Base-by-base conservation (phyloP, 2,329 filamentous ascomycete species). In the Ophiostoma piceae region DNA sequence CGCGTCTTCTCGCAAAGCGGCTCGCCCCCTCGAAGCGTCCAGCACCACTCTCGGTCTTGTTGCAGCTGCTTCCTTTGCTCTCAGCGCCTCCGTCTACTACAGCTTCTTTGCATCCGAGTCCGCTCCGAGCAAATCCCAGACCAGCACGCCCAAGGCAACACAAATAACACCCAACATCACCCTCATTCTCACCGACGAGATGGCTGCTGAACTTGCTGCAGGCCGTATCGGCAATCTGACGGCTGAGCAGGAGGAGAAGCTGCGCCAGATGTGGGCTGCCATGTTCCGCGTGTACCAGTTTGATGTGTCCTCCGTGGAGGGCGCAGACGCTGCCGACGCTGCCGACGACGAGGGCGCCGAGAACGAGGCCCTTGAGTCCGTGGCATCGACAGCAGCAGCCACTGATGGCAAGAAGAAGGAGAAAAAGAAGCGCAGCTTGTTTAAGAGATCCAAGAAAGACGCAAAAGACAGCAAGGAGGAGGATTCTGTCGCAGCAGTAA, bases 211-310 rank as follows among this genome's bases (percentile, higher is more conserved):
- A 74, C 72, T 77, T 29, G 85, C 84, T 64, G 86, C 90, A 51
- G 95, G 95, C 68, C 88, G 93, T 72, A 87, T 92, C 69, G 93
- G 92, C 71, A 97, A 92, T 74, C 84, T 99, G 71, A 97, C 94
- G n/a, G 79, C 88, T 2, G 94, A 97, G 73, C 89, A 99, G 80
- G 92, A 97, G 76, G 86, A 87, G 73, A 97, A 96, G 81, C 83
- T 99, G 71, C 91, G 90, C 76, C 90, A 96, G 79, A 85, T 98
- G 74, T 99, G 95, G 95, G 80, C 85, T 16, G 82, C 88, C 69
- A 84, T 92, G 54, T 85, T 96, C 74, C 89, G 90, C 73, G 84
- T 97, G 64, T 93, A 91, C 77, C 91, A 90, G 37, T 84, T 93
- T 69, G 74, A 29, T 75, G 74, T 67, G 72, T 77, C 35, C 73